Evolutionary conservation across 352 stramenopile species (phyloP).

Genomic region (Phytophthora brassicae): DNA sequence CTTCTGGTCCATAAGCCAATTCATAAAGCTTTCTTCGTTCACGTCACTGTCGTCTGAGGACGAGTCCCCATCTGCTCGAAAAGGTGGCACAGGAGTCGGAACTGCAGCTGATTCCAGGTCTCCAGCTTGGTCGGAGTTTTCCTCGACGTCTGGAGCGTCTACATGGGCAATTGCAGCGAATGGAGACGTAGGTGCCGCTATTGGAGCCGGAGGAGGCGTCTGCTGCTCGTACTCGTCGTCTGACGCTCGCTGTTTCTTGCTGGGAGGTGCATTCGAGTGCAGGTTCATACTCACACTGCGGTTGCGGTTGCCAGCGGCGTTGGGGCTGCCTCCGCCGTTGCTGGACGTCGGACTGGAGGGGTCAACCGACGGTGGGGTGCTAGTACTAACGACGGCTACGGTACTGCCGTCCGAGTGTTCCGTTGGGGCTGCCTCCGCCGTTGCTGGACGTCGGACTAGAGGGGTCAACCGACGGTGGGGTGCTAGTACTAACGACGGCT

Average conservation of each 20-base stretch:
- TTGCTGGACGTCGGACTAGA: slow-evolving; percentile 21
- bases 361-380: too few relatives aligned
- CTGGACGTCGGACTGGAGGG: slow-evolving; percentile 16
- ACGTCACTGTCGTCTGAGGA: slow-evolving; percentile 43
- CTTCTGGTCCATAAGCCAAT: slow-evolving; percentile 80
- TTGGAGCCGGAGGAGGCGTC: slow-evolving; percentile 23
- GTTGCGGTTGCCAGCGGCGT: slow-evolving; percentile 40
- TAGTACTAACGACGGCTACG: slow-evolving; percentile 29
- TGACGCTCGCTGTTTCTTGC: slow-evolving; percentile 80
- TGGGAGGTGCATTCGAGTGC: slow-evolving; percentile 54
- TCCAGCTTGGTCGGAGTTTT: slow-evolving; percentile 21
- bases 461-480: too few relatives aligned
- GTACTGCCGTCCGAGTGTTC: slow-evolving; percentile 36
- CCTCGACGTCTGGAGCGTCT: slow-evolving; percentile 25
- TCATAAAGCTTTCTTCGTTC: slow-evolving; percentile 79
- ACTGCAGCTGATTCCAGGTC: not conserved
- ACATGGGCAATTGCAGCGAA: slow-evolving; percentile 14
- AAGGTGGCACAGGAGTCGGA: slow-evolving; percentile 18
- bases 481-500: slow-evolving; percentile 27
- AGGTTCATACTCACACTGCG: slow-evolving; percentile 74
- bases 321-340: slow-evolving; percentile 21
- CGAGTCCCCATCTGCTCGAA: slow-evolving; percentile 24
- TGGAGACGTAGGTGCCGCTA: slow-evolving; percentile 4
- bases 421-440: slow-evolving; percentile 17
- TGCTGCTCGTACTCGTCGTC: slow-evolving; percentile 68